Evolutionary conservation across 2,329 filamentous ascomycete species (phyloP), one percentile per base, ranked within the genome.

Genomic region (Colletotrichum orbiculare): DNA sequence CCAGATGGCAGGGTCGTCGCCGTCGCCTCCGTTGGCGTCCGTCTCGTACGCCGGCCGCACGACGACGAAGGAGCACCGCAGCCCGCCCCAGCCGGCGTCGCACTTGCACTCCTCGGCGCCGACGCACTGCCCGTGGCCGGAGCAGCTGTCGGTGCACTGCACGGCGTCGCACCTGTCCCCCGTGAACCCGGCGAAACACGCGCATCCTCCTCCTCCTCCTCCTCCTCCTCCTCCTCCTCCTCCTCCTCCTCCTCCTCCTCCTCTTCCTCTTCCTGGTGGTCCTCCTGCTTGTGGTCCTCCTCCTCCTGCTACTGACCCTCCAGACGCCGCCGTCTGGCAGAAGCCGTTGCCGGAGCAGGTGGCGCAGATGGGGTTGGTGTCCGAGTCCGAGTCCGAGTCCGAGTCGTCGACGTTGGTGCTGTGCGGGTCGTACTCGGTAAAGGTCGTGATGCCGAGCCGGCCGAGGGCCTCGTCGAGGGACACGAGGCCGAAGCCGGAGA

Each of bases 1-100:
- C 81, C 81, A 84, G 33, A 83, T 79, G 0, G 81, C 81, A 0
- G 82, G 81, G 53, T 83, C 81, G 41, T 83, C 81, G 0, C 81
- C 80, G 33, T 83, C 81, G 1, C 71, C 78, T 0, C 79, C 80
- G 13, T 78, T 78, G 10, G 77, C 74, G 11, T 82, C 79, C 0
- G 81, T 83, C 68, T 83, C 81, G 49, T 74, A 77, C 2, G 73
- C 71, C 2, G 81, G 72, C 61, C 78, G 73, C 0, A 83, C 77
- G 0, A 78, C 70, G 15, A 82, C 73, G 67, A 82, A 83, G 3
- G 77, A 78, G 70, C 81, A 84, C 60, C 81, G 76, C 0, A 82
- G 72, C 0, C 81, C 81, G 4, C 79, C 80, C 79, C 79, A 83
- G 15, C 78, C 77, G 4, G 73, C 68, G 1, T 78, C 72, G 37